Conservation (phyloP, 1,139 yeast species). For the Zhuliangozyma blackwelliae region DNA sequence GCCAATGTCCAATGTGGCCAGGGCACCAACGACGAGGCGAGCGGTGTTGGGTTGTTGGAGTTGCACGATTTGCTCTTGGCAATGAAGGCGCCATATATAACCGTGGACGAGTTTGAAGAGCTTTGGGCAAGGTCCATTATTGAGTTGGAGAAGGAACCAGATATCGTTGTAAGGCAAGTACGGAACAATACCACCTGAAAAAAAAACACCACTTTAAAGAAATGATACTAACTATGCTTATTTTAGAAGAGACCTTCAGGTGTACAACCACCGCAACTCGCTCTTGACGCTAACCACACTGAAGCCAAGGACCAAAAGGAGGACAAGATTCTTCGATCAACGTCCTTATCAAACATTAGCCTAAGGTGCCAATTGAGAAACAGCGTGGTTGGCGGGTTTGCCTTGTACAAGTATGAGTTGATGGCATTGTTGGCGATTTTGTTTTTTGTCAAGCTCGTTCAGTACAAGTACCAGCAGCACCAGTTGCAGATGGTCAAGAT, state of each 20-base stretch:
- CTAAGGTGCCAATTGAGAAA: conserved; percentile 57
- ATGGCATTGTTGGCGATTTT: conserved; percentile 24
- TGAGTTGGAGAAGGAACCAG: conserved; percentile 68
- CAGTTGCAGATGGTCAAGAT: conserved; percentile 27
- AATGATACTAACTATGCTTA: conserved; percentile 15
- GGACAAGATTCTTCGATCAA: conserved; percentile 62
- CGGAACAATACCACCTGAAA: conserved; percentile 5
- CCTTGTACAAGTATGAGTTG: conserved; percentile 31
- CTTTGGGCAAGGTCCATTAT: conserved; percentile 68
- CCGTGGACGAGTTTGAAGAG: conserved; percentile 74
- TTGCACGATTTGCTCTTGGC: conserved; percentile 56
- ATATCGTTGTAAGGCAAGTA: conserved; percentile 77
- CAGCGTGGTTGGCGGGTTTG: conserved; percentile 47
- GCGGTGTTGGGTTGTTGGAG: conserved; percentile 52
- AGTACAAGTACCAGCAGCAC: conserved; percentile 30
- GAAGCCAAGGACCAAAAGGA: conserved; percentile 25
- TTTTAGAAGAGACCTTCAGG: conserved; percentile 29
- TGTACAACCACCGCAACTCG: conserved; percentile 21
- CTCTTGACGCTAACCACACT: conserved; percentile 29
- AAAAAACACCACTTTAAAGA: not conserved
- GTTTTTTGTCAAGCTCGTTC: conserved; percentile 20
- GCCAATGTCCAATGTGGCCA: conserved; percentile 69
- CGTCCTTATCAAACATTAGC: conserved; percentile 63
- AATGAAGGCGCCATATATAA: conserved; percentile 55
- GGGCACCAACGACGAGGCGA: conserved; percentile 40